A percentile compares a stretch with the other conserved stretches of the same genome.
phyloP scores from a whole-genome alignment of 2,329 filamentous ascomycete species.

The Paecilomyces fulvus region DNA sequence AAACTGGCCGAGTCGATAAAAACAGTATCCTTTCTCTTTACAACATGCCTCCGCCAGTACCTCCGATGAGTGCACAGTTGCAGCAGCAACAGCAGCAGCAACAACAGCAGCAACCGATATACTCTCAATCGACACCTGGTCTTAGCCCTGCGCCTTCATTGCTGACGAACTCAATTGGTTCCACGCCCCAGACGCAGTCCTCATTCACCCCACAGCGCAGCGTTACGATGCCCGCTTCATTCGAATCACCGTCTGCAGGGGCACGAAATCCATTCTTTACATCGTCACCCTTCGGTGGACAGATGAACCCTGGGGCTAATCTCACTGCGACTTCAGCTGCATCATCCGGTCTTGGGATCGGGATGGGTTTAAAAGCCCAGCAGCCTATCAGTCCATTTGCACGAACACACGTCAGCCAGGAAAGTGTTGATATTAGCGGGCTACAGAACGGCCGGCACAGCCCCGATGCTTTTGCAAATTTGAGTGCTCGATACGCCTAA shows the following conservation, averaged over 20 bases:
- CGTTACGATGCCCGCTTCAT: conserved; percentile 19
- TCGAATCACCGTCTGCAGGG: conserved; percentile 6
- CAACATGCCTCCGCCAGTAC: conserved; percentile 32
- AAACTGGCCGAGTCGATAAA: conserved; percentile 38
- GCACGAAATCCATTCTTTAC: conserved; percentile 25
- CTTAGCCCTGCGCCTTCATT: conserved; percentile 14
- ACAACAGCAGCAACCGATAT: conserved; percentile 6
- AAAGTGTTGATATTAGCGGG: conserved; percentile 40
- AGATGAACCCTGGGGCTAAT: neutral
- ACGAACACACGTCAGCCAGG: conserved; percentile 37
- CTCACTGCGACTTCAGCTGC: conserved; percentile 3
- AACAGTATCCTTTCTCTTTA: conserved; percentile 40
- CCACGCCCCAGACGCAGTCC: conserved; percentile 16
- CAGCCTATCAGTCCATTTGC: conserved; percentile 12
- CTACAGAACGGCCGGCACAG: conserved; percentile 41
- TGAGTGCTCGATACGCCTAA: conserved; percentile 37
- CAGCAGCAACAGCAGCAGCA: conserved; percentile 17
- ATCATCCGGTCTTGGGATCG: conserved; percentile 9
- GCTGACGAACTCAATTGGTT: conserved; percentile 11
- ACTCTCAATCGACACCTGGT: conserved; percentile 8
- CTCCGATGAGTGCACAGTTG: conserved; percentile 23
- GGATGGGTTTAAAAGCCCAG: conserved; percentile 8
- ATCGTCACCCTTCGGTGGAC: conserved; percentile 3
- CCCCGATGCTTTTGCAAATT: conserved; percentile 43
- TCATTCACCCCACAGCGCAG: conserved; percentile 17